Conservation (phyloP, 2,329 filamentous ascomycete genomes). For the Neurospora crassa region DNA sequence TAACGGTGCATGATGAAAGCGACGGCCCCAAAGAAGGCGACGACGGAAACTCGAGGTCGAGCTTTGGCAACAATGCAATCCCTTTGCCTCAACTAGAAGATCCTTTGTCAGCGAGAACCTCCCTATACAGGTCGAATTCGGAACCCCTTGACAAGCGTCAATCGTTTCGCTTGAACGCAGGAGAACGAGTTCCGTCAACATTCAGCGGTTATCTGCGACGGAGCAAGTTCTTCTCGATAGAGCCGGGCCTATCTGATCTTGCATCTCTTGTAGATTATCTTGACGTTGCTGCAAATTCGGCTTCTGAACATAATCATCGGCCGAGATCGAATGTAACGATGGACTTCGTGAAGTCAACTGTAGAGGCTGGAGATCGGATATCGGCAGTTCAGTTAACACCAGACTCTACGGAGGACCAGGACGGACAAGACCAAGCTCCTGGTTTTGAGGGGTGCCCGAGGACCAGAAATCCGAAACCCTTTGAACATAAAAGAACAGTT, state of each 20-base stretch:
- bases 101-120: neutral
- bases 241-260: slow-evolving; percentile 15
- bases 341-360: neutral
- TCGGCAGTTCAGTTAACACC: neutral
- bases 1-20: neutral
- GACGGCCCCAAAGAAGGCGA: neutral
- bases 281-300: slow-evolving; percentile 6
- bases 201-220: slow-evolving; percentile 4
- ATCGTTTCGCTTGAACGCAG: neutral
- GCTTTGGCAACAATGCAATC: neutral
- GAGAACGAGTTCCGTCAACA: neutral
- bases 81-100: neutral
- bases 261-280: slow-evolving; percentile 17
- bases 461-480: neutral
- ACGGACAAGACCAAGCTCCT: neutral
- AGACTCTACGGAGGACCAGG: neutral
- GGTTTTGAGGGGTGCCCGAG: neutral
- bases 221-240: slow-evolving; percentile 14
- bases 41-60: neutral
- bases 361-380: neutral
- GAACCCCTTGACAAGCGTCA: neutral
- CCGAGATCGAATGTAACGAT: neutral
- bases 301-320: neutral
- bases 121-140: neutral
- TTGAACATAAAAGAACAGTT: slow-evolving; percentile 4